Conservation (phyloP, 768 basidiomycete species). For the Gloeostereum incarnatum region DNA sequence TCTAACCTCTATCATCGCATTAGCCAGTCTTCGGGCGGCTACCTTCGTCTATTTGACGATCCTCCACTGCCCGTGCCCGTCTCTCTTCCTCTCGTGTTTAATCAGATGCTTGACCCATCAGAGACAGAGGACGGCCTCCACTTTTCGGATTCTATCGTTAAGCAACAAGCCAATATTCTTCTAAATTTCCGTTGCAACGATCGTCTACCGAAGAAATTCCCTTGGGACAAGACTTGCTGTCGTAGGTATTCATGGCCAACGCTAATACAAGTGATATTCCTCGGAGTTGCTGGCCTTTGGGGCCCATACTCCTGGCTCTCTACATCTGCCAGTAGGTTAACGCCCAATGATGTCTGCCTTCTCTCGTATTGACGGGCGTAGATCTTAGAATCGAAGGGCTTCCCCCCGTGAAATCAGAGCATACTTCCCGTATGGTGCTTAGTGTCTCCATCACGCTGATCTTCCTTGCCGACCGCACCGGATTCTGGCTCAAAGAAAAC, state of each 20-base stretch:
- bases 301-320: conserved; percentile 41
- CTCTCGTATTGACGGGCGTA: background rate
- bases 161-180: conserved; percentile 67
- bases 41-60: conserved; percentile 17
- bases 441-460: conserved; percentile 60
- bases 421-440: conserved; percentile 47
- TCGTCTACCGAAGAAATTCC: conserved; percentile 46
- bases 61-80: conserved; percentile 23
- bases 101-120: conserved; percentile 62
- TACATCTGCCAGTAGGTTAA: conserved; percentile 2
- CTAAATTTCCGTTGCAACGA: conserved; percentile 81
- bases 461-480: conserved; percentile 78
- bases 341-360: background rate
- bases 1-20: conserved; percentile 71
- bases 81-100: conserved; percentile 71
- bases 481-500: conserved; percentile 83
- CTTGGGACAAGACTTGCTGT: conserved; percentile 75
- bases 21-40: conserved; percentile 18
- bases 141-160: conserved; percentile 53
- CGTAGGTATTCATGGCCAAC: conserved; percentile 64
- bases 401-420: conserved; percentile 23
- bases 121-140: conserved; percentile 84
- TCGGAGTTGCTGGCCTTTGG: conserved; percentile 35
- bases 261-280: conserved; percentile 41
- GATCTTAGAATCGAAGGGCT: conserved; percentile 5